phyloP scores from a whole-genome alignment of 1,284 basidiomycete species.

The Ceratobasidium sp. region DNA sequence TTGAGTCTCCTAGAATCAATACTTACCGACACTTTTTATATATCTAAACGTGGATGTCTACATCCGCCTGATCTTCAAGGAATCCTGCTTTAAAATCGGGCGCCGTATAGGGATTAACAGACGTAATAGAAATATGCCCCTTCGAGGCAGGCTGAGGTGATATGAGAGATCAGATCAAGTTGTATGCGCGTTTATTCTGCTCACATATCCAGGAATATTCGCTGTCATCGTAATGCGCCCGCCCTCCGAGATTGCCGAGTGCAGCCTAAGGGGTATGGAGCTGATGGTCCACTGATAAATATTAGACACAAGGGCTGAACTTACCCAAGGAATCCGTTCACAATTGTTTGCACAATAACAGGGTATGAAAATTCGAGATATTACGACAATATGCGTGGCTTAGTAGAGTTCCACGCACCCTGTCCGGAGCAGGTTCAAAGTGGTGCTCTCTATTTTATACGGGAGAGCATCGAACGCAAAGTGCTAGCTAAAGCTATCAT shows the following conservation, averaged over 20 bases:
- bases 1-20: not conserved
- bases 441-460: not conserved
- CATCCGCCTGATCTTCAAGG: constrained; percentile 59
- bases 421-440: constrained; percentile 59
- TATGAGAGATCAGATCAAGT: not conserved
- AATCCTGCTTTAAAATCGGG: constrained; percentile 52
- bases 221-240: constrained; percentile 6
- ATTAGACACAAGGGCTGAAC: not conserved
- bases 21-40: constrained; percentile 67
- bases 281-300: not conserved
- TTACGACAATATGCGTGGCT: not conserved
- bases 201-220: constrained; percentile 33
- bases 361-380: constrained; percentile 55
- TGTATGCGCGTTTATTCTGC: not conserved
- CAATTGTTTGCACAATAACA: constrained; percentile 16
- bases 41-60: constrained; percentile 65
- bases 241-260: not conserved
- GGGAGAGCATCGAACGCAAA: constrained; percentile 1
- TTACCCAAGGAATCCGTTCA: constrained; percentile 31
- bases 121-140: constrained; percentile 52
- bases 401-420: constrained; percentile 54
- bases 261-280: constrained; percentile 58
- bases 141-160: constrained; percentile 50
- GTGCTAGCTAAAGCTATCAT: not conserved
- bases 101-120: constrained; percentile 50